Conservation (phyloP, 2,329 filamentous ascomycete genomes). For the Truncatella angustata region DNA sequence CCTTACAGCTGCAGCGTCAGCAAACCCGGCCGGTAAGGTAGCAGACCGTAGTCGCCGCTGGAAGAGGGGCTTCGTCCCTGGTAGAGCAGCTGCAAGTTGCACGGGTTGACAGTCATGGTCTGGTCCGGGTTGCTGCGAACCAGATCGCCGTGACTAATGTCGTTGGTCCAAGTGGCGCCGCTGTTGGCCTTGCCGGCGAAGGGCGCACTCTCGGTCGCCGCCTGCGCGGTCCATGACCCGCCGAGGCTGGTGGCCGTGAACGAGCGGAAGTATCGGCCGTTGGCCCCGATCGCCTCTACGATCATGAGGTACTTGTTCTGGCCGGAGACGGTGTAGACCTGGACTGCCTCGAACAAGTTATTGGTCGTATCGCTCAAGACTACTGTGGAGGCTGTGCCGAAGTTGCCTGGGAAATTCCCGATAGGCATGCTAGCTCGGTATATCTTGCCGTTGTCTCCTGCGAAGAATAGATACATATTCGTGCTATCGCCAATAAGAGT, state of each 20-base stretch:
- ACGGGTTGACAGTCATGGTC: conserved; percentile 61
- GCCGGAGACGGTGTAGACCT: conserved; percentile 61
- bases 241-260: conserved; percentile 58
- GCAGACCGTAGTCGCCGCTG: conserved; percentile 43
- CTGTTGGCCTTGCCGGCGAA: conserved; percentile 68
- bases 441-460: conserved; percentile 65
- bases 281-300: conserved; percentile 58
- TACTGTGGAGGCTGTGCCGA: conserved; percentile 49
- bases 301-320: conserved; percentile 63
- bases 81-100: conserved; percentile 64
- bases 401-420: conserved; percentile 58
- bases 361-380: conserved; percentile 51
- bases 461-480: conserved; percentile 68
- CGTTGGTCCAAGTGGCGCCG: conserved; percentile 63
- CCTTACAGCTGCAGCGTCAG: conserved; percentile 41
- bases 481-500: conserved; percentile 59
- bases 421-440: conserved; percentile 64
- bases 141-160: conserved; percentile 66
- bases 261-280: conserved; percentile 65
- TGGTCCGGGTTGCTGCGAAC: conserved; percentile 56
- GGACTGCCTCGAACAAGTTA: conserved; percentile 64
- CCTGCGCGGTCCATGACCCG: conserved; percentile 59
- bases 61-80: conserved; percentile 51
- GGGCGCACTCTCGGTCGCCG: conserved; percentile 52
- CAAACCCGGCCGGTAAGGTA: conserved; percentile 56